Conservation (phyloP, 2,329 filamentous ascomycete species). For the Botrytis fabae region DNA sequence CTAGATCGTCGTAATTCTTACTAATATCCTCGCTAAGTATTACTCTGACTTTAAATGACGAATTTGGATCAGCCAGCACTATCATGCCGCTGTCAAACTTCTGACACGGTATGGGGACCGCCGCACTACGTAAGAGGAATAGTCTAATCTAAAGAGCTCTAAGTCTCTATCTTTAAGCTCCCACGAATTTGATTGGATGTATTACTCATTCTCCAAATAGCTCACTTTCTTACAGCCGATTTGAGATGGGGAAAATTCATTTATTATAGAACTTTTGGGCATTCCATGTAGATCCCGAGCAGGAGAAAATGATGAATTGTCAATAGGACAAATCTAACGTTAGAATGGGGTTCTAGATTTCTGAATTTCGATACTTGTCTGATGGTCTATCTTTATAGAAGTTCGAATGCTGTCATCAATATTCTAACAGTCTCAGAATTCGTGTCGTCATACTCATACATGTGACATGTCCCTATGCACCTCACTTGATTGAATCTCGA, state of each 20-base stretch:
- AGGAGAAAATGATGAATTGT: not conserved
- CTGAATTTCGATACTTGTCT: not conserved
- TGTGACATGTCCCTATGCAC: not conserved
- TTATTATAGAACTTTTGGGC: not conserved
- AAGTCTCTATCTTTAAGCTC: not conserved
- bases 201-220: not conserved
- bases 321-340: accelerated
- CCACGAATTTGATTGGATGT: not conserved
- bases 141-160: not conserved
- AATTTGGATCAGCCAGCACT: not conserved
- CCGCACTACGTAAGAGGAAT: not conserved
- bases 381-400: not conserved
- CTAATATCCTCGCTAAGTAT: not conserved
- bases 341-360: not conserved
- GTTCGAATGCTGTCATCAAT: not conserved
- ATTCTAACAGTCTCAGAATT: not conserved
- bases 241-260: not conserved
- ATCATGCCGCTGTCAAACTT: not conserved
- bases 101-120: not conserved
- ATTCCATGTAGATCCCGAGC: not conserved
- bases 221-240: not conserved
- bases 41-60: not conserved
- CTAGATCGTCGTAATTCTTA: not conserved
- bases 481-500: not conserved
- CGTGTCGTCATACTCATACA: not conserved